Conservation (phyloP, 2,329 filamentous ascomycete genomes). For the Cladosporium sphaerospermum region DNA sequence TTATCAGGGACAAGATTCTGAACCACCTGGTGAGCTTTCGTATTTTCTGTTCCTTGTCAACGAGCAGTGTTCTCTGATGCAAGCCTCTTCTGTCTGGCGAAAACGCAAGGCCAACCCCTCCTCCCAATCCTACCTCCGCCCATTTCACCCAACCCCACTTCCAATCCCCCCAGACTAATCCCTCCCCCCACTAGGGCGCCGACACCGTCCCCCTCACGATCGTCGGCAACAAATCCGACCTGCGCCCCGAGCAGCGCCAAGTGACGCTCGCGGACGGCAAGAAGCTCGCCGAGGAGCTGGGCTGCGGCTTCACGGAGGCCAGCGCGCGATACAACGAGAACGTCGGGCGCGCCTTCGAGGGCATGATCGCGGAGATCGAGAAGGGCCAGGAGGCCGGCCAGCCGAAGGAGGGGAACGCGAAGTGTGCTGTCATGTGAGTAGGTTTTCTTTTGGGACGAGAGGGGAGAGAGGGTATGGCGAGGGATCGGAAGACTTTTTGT, state of each 20-base stretch:
- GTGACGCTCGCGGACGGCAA: constrained; percentile 80
- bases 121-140: background rate
- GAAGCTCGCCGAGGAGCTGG: constrained; percentile 76
- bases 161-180: background rate
- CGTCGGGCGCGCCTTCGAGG: constrained; percentile 84
- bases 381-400: constrained; percentile 78
- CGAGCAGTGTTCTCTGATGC: too few relatives aligned
- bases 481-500: too few relatives aligned
- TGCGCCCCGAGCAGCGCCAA: constrained; percentile 87
- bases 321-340: constrained; percentile 93
- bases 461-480: too few relatives aligned
- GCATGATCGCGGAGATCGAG: constrained; percentile 91
- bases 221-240: constrained; percentile 94
- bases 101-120: too few relatives aligned
- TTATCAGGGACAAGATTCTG: constrained; percentile 94
- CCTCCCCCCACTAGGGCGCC: constrained; percentile 58
- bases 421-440: constrained; percentile 77
- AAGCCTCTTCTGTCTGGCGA: too few relatives aligned
- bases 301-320: constrained; percentile 91
- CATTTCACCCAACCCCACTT: background rate
- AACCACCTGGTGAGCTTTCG: constrained; percentile 73
- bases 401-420: constrained; percentile 71
- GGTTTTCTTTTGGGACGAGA: background rate
- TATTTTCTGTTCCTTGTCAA: background rate
- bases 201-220: constrained; percentile 90